Evolutionary conservation across 2,329 filamentous ascomycete genomes (phyloP).

Genomic region (Penicillium sp.): DNA sequence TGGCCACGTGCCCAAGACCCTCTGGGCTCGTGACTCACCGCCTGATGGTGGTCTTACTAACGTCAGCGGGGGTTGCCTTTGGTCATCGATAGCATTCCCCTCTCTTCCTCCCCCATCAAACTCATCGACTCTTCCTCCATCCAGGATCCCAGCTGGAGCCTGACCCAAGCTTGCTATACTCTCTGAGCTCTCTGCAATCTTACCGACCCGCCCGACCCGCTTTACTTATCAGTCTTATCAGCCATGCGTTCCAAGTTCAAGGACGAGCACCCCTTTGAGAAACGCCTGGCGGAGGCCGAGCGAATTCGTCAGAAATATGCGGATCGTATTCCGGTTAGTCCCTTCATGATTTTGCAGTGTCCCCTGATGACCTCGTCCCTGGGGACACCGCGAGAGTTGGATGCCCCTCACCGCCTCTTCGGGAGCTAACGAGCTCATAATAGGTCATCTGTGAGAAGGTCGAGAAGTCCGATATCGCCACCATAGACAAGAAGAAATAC

Average conservation of each 20-base stretch:
- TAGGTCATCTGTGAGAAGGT: constrained; percentile 99
- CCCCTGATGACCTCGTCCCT: not conserved
- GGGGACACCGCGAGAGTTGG: not conserved
- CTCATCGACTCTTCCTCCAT: constrained; percentile 16
- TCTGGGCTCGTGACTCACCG: constrained; percentile 20
- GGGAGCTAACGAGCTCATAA: constrained; percentile 23
- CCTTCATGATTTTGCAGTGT: constrained; percentile 5
- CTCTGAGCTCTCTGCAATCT: constrained; percentile 5
- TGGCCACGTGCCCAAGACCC: constrained; percentile 17
- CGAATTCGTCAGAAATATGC: constrained; percentile 98
- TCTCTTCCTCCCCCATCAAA: constrained; percentile 20
- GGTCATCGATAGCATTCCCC: constrained; percentile 27
- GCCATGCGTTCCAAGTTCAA: constrained; percentile 99
- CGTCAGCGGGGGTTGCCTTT: constrained; percentile 27
- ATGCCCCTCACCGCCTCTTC: constrained; percentile 31
- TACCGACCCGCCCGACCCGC: constrained; percentile 18
- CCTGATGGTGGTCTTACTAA: constrained; percentile 23
- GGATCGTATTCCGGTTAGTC: constrained; percentile 91
- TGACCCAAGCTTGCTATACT: not conserved
- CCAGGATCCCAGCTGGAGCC: constrained; percentile 8
- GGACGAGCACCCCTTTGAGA: constrained; percentile 99
- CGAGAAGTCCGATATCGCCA: constrained; percentile 97
- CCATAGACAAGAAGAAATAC: constrained; percentile 99
- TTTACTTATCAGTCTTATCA: constrained; percentile 32
- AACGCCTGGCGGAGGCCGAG: constrained; percentile 99